phyloP scores from a whole-genome alignment of 2,329 filamentous ascomycete genomes.

The Pseudogymnoascus sp. region DNA sequence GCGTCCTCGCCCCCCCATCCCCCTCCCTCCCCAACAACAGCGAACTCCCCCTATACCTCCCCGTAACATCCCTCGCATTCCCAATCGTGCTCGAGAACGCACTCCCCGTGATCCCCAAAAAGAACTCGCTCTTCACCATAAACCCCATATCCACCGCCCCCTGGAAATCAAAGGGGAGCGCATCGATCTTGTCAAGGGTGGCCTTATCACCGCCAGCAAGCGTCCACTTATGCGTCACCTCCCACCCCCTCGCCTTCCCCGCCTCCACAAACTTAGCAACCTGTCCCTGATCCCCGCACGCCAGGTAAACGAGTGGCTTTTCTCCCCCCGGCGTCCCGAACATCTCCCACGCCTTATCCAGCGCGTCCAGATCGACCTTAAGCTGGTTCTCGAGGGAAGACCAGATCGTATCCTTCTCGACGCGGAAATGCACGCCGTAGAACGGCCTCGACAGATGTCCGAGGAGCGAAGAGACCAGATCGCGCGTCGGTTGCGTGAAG shows the following conservation, averaged over 20 bases:
- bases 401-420: constrained; percentile 32
- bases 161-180: constrained; percentile 29
- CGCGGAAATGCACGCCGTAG: constrained; percentile 31
- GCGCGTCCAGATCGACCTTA: constrained; percentile 27
- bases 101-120: constrained; percentile 29
- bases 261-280: constrained; percentile 26
- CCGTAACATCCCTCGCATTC: constrained; percentile 28
- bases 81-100: constrained; percentile 28
- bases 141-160: constrained; percentile 29
- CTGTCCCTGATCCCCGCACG: constrained; percentile 29
- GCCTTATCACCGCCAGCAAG: constrained; percentile 19
- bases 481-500: constrained; percentile 24
- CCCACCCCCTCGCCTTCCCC: constrained; percentile 27
- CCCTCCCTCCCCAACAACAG: constrained; percentile 19
- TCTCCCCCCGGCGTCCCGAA: constrained; percentile 16
- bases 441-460: constrained; percentile 22
- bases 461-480: constrained; percentile 19
- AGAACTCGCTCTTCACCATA: constrained; percentile 27
- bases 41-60: constrained; percentile 29
- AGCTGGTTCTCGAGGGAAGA: constrained; percentile 29
- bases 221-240: constrained; percentile 29
- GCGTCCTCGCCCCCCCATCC: constrained; percentile 26
- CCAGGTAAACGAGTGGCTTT: constrained; percentile 28
- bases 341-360: constrained; percentile 28
- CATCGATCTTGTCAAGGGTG: constrained; percentile 21